Conservation (phyloP, 1,284 basidiomycete genomes). For the Agaricales sp. region DNA sequence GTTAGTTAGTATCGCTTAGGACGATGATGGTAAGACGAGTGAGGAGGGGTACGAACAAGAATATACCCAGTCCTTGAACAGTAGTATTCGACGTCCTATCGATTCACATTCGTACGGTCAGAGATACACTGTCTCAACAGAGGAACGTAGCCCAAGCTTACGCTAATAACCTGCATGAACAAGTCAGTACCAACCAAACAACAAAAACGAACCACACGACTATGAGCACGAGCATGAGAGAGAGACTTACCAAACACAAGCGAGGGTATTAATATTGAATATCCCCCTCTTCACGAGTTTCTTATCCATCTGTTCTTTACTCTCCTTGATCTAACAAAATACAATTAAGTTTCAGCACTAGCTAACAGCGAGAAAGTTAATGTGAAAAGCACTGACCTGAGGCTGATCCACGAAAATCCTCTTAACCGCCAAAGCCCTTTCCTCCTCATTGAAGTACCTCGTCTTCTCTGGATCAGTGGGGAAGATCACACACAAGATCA, state of each 20-base stretch:
- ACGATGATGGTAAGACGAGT: neutral
- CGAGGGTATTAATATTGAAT: neutral
- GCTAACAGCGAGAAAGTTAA: too few relatives aligned
- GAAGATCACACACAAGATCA: neutral
- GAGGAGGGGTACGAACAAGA: neutral
- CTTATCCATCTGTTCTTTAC: neutral
- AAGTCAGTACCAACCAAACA: neutral
- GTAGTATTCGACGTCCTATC: neutral
- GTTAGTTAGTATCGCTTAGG: too few relatives aligned
- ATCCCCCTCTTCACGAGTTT: neutral
- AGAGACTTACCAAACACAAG: neutral
- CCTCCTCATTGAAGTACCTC: neutral
- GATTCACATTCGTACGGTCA: neutral
- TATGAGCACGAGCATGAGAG: neutral
- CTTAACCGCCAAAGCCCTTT: neutral
- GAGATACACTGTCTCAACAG: too few relatives aligned
- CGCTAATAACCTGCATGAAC: neutral
- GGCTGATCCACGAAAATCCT: neutral
- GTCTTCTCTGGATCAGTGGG: constrained; percentile 1
- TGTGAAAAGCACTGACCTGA: neutral
- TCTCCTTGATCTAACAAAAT: constrained; percentile 1
- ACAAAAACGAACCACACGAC: neutral
- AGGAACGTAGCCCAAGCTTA: neutral
- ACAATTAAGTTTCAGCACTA: too few relatives aligned
- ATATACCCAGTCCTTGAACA: neutral